phyloP scores from a whole-genome alignment of 257 asterid species.

The Avicennia marina region DNA sequence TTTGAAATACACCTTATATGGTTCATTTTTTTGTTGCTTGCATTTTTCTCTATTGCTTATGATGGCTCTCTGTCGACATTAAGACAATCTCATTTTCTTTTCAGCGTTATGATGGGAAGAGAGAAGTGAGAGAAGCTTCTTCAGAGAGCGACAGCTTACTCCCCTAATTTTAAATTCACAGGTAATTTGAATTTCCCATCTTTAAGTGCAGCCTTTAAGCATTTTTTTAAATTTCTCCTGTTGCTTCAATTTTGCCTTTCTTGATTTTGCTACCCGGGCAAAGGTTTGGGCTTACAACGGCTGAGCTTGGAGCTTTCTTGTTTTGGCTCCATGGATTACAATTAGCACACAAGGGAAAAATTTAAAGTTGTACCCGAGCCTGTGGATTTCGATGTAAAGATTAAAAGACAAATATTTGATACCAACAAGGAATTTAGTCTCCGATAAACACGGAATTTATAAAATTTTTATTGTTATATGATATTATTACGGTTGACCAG shows the following conservation, averaged over 20 bases:
- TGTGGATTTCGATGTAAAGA: not conserved
- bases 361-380: no score
- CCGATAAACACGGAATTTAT: no score
- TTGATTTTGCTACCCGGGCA: no score
- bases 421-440: no score
- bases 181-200: slow-evolving; percentile 2
- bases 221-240: not conserved
- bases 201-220: no score
- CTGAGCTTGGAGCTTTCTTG: no score
- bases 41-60: not conserved
- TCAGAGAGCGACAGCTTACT: slow-evolving; percentile 31
- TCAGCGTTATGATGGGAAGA: slow-evolving; percentile 45
- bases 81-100: slow-evolving; percentile 14
- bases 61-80: slow-evolving; percentile 8
- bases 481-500: no score
- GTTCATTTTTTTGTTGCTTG: not conserved
- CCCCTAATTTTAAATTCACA: slow-evolving; percentile 6
- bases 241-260: not conserved
- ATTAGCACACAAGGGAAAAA: no score
- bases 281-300: no score
- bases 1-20: not conserved
- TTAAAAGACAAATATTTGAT: not conserved
- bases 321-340: no score
- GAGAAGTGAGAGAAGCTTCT: slow-evolving; percentile 30
- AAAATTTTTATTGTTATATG: no score